Conservation (phyloP, 1,139 yeast genomes). For the Tardiomyces blankii region DNA sequence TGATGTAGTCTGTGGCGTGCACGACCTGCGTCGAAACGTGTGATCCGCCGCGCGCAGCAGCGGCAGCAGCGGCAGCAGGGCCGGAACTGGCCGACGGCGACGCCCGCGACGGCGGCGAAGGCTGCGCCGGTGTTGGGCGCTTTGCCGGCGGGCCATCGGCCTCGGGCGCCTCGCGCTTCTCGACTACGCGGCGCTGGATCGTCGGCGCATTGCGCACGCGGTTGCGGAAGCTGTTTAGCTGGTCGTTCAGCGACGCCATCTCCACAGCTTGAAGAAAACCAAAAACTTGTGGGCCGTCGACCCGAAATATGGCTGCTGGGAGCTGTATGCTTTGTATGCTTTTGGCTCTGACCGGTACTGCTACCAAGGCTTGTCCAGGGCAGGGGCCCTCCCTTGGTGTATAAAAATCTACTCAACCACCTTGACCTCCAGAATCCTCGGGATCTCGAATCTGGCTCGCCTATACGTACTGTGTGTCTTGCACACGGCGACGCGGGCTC, state of each 20-base stretch:
- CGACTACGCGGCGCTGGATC: conserved; percentile 28
- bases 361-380: too few species aligned
- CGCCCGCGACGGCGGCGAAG: conserved; percentile 11
- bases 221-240: conserved; percentile 48
- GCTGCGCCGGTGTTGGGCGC: conserved; percentile 15
- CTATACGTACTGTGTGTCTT: neutral
- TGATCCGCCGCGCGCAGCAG: conserved; percentile 34
- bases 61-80: conserved; percentile 18
- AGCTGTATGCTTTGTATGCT: too few species aligned
- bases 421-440: too few species aligned
- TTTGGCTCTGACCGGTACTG: too few species aligned
- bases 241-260: conserved; percentile 28
- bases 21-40: conserved; percentile 74
- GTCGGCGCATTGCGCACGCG: conserved; percentile 48
- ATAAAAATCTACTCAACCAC: too few species aligned
- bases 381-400: too few species aligned
- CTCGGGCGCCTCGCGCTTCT: conserved; percentile 10
- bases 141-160: conserved; percentile 6
- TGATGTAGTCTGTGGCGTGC: conserved; percentile 82
- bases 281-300: neutral
- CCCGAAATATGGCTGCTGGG: too few species aligned
- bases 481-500: neutral
- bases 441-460: neutral
- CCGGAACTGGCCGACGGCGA: conserved; percentile 13
- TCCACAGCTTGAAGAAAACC: neutral